Conservation (phyloP, 1,139 yeast genomes). For the Tardiomyces blankii region DNA sequence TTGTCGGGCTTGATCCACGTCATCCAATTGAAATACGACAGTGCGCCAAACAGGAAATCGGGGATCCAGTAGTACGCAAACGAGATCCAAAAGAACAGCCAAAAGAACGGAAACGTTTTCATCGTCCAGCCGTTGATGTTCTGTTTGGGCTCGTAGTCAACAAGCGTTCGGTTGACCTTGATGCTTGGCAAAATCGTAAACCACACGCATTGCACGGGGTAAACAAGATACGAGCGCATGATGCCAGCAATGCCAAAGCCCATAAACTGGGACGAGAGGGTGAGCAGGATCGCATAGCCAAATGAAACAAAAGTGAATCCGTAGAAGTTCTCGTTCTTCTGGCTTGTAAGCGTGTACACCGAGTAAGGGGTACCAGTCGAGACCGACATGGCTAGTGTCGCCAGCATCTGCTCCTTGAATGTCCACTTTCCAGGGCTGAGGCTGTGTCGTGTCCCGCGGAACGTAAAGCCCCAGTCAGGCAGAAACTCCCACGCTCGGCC, state of each 20-base stretch:
- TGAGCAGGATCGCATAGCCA: conserved; percentile 18
- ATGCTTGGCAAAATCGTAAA: conserved; percentile 23
- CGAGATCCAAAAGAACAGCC: conserved; percentile 27
- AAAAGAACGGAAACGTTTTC: conserved; percentile 36
- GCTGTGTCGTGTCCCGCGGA: conserved; percentile 18
- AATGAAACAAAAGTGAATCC: conserved; percentile 4
- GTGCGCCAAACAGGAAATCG: conserved; percentile 36
- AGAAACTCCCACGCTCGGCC: conserved; percentile 31
- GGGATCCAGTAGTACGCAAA: conserved; percentile 51
- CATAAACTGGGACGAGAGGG: conserved; percentile 34
- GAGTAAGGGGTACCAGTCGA: conserved; percentile 4
- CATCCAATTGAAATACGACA: conserved; percentile 47
- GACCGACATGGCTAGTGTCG: conserved; percentile 8
- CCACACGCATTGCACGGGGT: conserved; percentile 32
- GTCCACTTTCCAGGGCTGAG: conserved; percentile 48
- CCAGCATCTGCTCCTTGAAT: conserved; percentile 44
- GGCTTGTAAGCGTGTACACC: conserved; percentile 3
- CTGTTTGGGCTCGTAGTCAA: conserved; percentile 1
- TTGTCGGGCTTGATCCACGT: conserved; percentile 51
- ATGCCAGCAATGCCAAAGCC: conserved; percentile 51
- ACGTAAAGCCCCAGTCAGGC: conserved; percentile 38
- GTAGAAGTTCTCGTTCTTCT: conserved; percentile 5
- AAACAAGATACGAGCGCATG: conserved; percentile 40
- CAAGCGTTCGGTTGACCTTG: conserved; percentile 12
- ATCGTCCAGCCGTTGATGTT: conserved; percentile 37